phyloP scores from a whole-genome alignment of 23 red algal species.

The Gracilaria vermiculophylla region DNA sequence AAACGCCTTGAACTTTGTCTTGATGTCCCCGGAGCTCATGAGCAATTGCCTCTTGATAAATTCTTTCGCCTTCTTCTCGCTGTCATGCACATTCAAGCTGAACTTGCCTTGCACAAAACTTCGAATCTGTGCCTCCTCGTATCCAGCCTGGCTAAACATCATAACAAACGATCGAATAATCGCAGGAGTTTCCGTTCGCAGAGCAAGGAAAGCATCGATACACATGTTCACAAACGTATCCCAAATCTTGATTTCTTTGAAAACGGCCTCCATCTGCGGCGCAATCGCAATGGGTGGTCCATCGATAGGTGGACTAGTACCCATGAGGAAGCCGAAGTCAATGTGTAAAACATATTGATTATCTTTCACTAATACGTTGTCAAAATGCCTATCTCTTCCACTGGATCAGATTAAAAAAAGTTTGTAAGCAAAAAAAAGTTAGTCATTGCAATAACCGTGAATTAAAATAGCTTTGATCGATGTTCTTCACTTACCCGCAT shows the following conservation, averaged over 20 bases:
- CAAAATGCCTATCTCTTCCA: conserved; percentile 72
- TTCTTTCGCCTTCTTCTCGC: conserved; percentile 36
- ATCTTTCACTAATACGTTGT: conserved; percentile 74
- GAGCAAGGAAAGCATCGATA: conserved; percentile 59
- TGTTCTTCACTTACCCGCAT: conserved; percentile 31
- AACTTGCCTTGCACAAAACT: conserved; percentile 57
- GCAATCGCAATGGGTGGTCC: conserved; percentile 72
- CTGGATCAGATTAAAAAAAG: neutral
- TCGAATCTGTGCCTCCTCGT: conserved; percentile 56
- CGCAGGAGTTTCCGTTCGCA: conserved; percentile 46
- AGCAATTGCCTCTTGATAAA: conserved; percentile 30
- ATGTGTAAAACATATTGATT: conserved; percentile 68
- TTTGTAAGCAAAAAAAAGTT: neutral
- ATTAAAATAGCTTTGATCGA: neutral
- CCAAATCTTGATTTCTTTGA: conserved; percentile 53
- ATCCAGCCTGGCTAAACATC: conserved; percentile 63
- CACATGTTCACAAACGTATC: conserved; percentile 64
- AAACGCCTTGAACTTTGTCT: conserved; percentile 68
- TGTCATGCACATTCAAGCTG: conserved; percentile 58
- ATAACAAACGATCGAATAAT: conserved; percentile 60
- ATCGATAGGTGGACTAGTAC: conserved; percentile 71
- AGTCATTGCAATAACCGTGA: neutral
- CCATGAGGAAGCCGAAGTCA: conserved; percentile 77
- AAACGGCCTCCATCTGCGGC: conserved; percentile 72
- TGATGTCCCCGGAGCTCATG: conserved; percentile 53